phyloP scores from a whole-genome alignment of 148 eudicot genomes.

The Spergularia marina region DNA sequence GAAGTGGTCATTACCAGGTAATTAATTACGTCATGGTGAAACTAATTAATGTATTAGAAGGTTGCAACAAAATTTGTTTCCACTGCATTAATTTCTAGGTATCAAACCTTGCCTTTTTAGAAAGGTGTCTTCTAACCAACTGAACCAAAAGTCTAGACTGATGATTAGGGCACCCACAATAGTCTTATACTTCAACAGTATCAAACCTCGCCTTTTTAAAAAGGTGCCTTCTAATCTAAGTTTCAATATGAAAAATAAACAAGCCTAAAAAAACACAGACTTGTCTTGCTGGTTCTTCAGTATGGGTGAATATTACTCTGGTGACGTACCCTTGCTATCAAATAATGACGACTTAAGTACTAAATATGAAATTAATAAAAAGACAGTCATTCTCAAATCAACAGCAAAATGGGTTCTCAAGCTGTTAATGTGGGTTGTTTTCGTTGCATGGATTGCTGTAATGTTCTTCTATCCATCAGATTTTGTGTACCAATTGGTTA shows the following conservation, averaged over 20 bases:
- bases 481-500: constrained; percentile 16
- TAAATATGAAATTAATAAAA: constrained; percentile 20
- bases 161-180: no score
- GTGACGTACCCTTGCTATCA: constrained; percentile 37
- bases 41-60: background rate
- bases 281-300: background rate
- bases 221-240: background rate
- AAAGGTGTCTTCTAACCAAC: no score
- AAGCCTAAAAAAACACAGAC: background rate
- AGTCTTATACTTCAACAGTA: no score
- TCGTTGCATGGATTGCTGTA: constrained; percentile 52
- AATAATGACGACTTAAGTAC: constrained; percentile 10
- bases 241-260: background rate
- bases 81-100: background rate
- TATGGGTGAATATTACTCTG: constrained; percentile 44
- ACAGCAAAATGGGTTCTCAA: constrained; percentile 58
- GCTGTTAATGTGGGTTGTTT: constrained; percentile 56
- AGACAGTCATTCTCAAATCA: constrained; percentile 28
- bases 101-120: background rate
- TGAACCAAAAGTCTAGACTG: no score
- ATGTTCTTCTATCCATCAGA: constrained; percentile 55
- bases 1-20: background rate
- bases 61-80: constrained; percentile 7
- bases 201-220: background rate
- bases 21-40: background rate